Conservation (phyloP, 495 filamentous ascomycete species). For the Podospora pseudopauciseta region DNA sequence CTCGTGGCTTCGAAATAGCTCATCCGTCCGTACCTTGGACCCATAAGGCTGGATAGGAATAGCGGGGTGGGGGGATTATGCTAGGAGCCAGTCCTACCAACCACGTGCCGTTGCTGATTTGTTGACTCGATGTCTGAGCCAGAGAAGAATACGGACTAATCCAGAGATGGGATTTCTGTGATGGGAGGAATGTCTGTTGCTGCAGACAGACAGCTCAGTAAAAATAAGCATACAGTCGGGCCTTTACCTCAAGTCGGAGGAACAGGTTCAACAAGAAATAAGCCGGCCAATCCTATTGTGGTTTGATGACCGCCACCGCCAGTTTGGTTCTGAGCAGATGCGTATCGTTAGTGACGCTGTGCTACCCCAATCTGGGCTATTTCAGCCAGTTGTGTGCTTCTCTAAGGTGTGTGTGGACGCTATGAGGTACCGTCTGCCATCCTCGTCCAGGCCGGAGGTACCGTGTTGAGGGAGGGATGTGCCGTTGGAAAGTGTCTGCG, state of each 20-base stretch:
- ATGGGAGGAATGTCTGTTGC: background rate
- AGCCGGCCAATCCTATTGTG: constrained; percentile 17
- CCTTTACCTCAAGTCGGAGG: constrained; percentile 10
- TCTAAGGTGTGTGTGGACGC: background rate
- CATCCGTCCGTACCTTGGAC: background rate
- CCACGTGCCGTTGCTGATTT: background rate
- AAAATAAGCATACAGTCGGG: constrained; percentile 18
- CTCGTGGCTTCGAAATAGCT: background rate
- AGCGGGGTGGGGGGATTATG: background rate
- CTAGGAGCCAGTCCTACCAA: background rate
- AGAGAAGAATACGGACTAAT: background rate
- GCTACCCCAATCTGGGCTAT: constrained; percentile 10
- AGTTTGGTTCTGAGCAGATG: constrained; percentile 15
- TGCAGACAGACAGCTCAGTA: background rate
- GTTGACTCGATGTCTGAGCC: background rate
- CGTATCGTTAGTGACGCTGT: constrained; percentile 10
- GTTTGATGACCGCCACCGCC: constrained; percentile 12
- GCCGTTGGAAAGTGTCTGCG: background rate
- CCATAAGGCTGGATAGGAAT: constrained; percentile 6
- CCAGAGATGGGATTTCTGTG: background rate
- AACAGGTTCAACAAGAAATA: constrained; percentile 3
- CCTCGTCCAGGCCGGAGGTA: background rate
- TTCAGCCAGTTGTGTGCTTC: background rate
- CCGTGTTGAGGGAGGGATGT: background rate
- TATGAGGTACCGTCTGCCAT: background rate